Evolutionary conservation across 306 rosid species (phyloP), one percentile per base, ranked within the genome.

Genomic region (Dicorynia guianensis): DNA sequence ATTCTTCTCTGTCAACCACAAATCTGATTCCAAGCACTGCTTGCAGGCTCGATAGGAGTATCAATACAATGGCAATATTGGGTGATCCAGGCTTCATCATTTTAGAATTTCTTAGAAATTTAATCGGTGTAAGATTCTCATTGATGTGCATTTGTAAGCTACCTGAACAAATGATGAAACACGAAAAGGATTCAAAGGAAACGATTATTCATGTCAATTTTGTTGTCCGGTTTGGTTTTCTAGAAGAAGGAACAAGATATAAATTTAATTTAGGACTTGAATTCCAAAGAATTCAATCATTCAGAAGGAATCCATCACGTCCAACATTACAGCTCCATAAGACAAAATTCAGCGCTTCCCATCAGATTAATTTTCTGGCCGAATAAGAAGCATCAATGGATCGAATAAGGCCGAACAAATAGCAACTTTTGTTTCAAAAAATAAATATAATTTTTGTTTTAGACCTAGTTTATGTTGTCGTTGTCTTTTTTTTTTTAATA

Each of bases 1-100:
- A 91, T 14, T 91, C 96, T 39, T 85, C 84, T 82, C 79, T 82
- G 40, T 89, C 87, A 47, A 91, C 79, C 76, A 89, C 92, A 88
- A 91, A 89, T 85, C 96, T 85, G 25, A 91, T 87, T 33, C 96
- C 92, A 71, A 68, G 4, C 70, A 77, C 89, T n/a, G 33, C 67
- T 55, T 81, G 77, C 36, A 81, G 43, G 79, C 65, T 79, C 20
- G 70, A 76, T 59, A 85, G 65, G 15, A 72, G 74, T 62, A 78
- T 70, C 81, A 79, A 10, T 62, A 75, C 72, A 56, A 40, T 76
- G 57, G 56, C 74, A n/a, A 70, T 19, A 46, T 61, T 78, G 34
- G 55, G 63, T 20, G 81, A 64, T 33, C 67, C 85, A 75, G 72
- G 14, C 63, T 67, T 76, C 93, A 90, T 86, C 88, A 49, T 12